Conservation (phyloP, 148 eudicot genomes). For the Rheum nobile region DNA sequence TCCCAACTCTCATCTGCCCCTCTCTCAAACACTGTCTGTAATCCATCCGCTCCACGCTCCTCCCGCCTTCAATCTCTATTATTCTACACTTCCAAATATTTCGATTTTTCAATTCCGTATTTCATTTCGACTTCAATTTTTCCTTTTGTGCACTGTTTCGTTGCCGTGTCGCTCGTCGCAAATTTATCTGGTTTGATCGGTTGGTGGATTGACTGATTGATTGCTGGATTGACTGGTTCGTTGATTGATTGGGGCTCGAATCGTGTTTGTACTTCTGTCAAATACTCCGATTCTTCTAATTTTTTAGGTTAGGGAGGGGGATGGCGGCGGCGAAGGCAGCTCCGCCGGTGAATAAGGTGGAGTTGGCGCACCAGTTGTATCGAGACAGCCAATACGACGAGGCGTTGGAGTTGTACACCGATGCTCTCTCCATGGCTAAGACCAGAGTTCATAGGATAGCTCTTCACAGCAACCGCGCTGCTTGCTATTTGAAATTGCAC, state of each 20-base stretch:
- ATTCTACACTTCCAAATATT: not conserved
- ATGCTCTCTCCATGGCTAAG: conserved; percentile 58
- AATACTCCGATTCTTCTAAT: not conserved
- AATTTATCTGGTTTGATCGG: not conserved
- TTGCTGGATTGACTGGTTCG: not conserved
- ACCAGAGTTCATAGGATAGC: conserved; percentile 77
- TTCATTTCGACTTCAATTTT: not conserved
- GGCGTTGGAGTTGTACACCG: conserved; percentile 59
- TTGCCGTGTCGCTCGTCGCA: not conserved
- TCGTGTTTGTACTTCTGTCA: not conserved
- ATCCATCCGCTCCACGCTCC: not conserved
- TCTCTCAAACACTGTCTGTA: not conserved
- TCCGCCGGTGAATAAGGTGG: conserved; percentile 51
- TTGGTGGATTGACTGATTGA: not conserved
- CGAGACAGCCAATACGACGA: conserved; percentile 55
- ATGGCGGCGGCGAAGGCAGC: conserved; percentile 18
- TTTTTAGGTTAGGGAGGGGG: not conserved
- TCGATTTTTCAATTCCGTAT: not conserved
- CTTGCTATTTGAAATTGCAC: conserved; percentile 79
- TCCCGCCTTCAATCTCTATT: conserved; percentile 1
- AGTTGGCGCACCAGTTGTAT: conserved; percentile 84
- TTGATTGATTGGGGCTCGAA: not conserved
- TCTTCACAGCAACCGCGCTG: conserved; percentile 96
- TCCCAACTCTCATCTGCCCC: not conserved
- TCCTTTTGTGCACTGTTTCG: not conserved